A percentile compares a stretch with the other conserved stretches of the same genome.
These are phyloP conservation scores for Sugiyamaella marilandica DNA, from an alignment of 805 yeast genomes.

Conservation along the genomic window DNA sequence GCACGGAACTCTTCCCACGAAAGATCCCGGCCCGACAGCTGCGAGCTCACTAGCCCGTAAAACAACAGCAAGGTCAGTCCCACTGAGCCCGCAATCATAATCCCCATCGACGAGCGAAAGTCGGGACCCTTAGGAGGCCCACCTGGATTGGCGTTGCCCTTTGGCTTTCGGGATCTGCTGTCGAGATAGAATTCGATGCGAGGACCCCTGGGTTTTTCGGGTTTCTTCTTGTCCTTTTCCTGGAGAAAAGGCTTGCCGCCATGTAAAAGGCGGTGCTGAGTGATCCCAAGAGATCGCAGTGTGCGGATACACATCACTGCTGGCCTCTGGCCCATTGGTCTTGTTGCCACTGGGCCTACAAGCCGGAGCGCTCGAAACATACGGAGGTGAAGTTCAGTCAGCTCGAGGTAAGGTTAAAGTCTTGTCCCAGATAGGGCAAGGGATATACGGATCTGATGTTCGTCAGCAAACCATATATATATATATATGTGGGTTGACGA, in stretches of 20 bases:
- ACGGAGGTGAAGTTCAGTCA: not conserved
- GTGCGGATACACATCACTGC: not conserved
- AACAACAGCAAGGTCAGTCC: slow-evolving; percentile 7
- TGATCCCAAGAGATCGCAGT: not conserved
- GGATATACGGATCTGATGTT: too few species aligned
- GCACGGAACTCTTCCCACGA: slow-evolving; percentile 90
- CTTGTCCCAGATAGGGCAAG: too few species aligned
- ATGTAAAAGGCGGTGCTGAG: not conserved
- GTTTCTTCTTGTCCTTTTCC: not conserved
- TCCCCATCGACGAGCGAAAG: slow-evolving; percentile 7
- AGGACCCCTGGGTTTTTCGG: not conserved
- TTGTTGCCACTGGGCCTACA: not conserved
- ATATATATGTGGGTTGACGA: too few species aligned
- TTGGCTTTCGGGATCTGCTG: not conserved
- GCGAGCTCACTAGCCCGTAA: slow-evolving; percentile 1
- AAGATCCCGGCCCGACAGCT: slow-evolving; percentile 41
- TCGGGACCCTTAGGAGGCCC: slow-evolving; percentile 2
- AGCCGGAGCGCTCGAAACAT: not conserved
- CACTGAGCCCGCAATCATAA: slow-evolving; percentile 9
- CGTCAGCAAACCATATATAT: too few species aligned
- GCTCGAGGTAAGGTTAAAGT: not conserved
- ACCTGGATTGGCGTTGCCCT: not conserved
- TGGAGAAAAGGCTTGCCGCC: not conserved
- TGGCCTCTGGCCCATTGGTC: not conserved
- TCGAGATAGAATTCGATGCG: not conserved